Evolutionary conservation across 306 rosid species (phyloP).

Genomic region (Cucumis sativus): DNA sequence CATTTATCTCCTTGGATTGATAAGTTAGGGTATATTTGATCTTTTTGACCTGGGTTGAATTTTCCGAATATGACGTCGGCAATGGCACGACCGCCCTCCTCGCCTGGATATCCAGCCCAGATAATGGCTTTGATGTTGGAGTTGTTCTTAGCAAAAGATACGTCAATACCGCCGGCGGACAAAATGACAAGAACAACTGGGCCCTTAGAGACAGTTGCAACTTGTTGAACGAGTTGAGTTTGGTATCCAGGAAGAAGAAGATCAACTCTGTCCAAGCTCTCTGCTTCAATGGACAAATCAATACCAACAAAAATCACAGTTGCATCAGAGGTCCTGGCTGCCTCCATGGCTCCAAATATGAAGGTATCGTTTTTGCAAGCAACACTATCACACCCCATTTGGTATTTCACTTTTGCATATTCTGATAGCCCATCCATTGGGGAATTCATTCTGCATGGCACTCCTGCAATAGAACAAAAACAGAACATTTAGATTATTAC

Average conservation of each 20-base stretch:
- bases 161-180: conserved; percentile 72
- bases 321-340: conserved; percentile 36
- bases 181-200: conserved; percentile 45
- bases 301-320: conserved; percentile 51
- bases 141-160: conserved; percentile 40
- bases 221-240: conserved; percentile 50
- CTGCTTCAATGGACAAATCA: conserved; percentile 67
- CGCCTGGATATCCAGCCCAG: conserved; percentile 21
- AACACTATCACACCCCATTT: conserved; percentile 38
- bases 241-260: conserved; percentile 72
- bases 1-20: background rate
- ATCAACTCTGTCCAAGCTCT: conserved; percentile 53
- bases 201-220: conserved; percentile 40
- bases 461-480: background rate
- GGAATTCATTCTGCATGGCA: background rate
- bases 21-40: background rate
- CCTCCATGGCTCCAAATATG: conserved; percentile 35
- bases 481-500: background rate
- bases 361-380: conserved; percentile 40
- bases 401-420: conserved; percentile 18
- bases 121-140: conserved; percentile 14
- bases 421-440: conserved; percentile 6
- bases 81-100: conserved; percentile 21
- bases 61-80: conserved; percentile 16
- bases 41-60: conserved; percentile 16